Evolutionary conservation across 2,329 filamentous ascomycete species (phyloP).

Genomic region (Hypoxylon sp.): DNA sequence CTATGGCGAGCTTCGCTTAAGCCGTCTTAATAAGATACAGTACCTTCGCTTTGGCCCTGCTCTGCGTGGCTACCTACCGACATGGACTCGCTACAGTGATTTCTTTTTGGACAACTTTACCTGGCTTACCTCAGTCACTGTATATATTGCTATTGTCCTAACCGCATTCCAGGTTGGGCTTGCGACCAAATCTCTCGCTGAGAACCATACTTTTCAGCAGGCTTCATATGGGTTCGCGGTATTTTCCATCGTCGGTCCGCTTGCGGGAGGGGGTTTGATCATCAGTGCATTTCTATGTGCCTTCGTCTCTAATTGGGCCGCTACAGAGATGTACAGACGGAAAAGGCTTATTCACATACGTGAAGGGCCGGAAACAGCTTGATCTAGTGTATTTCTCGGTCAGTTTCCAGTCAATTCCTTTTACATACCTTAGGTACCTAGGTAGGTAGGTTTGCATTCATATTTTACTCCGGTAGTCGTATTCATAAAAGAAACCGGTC

Average conservation of each 20-base stretch:
- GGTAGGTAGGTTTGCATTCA: no score
- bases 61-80: conserved; percentile 32
- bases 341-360: no score
- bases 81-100: conserved; percentile 47
- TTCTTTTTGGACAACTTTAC: conserved; percentile 55
- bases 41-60: conserved; percentile 39
- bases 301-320: background rate
- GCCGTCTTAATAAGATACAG: conserved; percentile 53
- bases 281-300: conserved; percentile 10
- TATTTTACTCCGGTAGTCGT: no score
- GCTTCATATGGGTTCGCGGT: conserved; percentile 58
- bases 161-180: conserved; percentile 60
- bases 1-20: conserved; percentile 53
- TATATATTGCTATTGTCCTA: conserved; percentile 55
- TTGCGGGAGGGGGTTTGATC: conserved; percentile 39
- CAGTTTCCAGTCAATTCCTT: no score
- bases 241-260: conserved; percentile 55
- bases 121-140: conserved; percentile 50
- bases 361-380: no score
- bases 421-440: no score
- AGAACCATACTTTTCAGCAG: conserved; percentile 51
- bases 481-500: no score
- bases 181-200: conserved; percentile 45
- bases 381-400: no score
- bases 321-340: background rate